A percentile compares a stretch with the other conserved stretches of the same genome.
These are phyloP conservation scores for Lichtheimia ramosa DNA, from an alignment of 371 early-diverging fungal species.

Conservation along the genomic window DNA sequence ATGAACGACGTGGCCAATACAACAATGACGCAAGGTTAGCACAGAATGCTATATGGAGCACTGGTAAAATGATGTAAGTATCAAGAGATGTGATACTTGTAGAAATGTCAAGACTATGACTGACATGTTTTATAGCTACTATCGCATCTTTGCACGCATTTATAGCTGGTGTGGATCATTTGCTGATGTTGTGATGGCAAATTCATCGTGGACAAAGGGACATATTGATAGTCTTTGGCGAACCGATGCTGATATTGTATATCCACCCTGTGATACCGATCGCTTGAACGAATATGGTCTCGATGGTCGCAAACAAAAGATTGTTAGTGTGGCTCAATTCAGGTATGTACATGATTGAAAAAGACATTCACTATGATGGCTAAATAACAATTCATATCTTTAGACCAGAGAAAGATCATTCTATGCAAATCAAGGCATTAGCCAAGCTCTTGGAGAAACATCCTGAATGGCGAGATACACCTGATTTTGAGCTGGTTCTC, in stretches of 20 bases:
- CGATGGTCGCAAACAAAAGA: slow-evolving; percentile 46
- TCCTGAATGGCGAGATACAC: slow-evolving; percentile 42
- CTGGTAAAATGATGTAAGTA: slow-evolving; percentile 64
- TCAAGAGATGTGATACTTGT: not conserved
- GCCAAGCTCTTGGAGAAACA: slow-evolving; percentile 51
- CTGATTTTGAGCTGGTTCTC: slow-evolving; percentile 51
- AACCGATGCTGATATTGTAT: slow-evolving; percentile 69
- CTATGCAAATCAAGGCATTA: slow-evolving; percentile 78
- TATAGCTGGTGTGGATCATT: slow-evolving; percentile 83
- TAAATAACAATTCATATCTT: too few species aligned
- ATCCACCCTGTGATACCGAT: slow-evolving; percentile 92
- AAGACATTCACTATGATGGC: too few species aligned
- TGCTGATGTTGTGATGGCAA: slow-evolving; percentile 82
- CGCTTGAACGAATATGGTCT: slow-evolving; percentile 56
- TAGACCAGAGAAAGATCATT: slow-evolving; percentile 94
- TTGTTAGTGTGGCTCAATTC: slow-evolving; percentile 94
- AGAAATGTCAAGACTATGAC: not conserved
- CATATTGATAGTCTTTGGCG: slow-evolving; percentile 84
- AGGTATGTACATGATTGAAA: slow-evolving; percentile 43
- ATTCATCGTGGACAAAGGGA: slow-evolving; percentile 93
- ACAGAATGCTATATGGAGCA: slow-evolving; percentile 55
- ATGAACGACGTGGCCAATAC: slow-evolving; percentile 61
- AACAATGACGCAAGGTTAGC: slow-evolving; percentile 68
- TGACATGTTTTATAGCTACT: slow-evolving; percentile 63
- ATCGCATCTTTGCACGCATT: slow-evolving; percentile 67